Conservation (phyloP, 345 rosid genomes). For the rapeseed (Brassica napus) region DNA sequence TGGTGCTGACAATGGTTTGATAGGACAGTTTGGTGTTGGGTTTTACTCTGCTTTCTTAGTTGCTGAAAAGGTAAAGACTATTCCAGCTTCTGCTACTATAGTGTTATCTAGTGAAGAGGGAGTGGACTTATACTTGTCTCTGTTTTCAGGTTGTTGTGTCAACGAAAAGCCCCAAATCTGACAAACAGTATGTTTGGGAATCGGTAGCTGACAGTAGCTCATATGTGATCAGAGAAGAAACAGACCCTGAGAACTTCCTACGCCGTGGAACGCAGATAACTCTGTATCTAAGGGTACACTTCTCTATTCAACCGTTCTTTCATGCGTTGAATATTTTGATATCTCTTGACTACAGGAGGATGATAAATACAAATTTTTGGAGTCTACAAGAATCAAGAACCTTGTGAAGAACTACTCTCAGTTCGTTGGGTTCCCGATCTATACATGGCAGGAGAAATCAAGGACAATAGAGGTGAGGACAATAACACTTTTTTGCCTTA, state of each 20-base stretch:
- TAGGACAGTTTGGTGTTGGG: constrained; percentile 99
- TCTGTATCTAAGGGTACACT: constrained; percentile 76
- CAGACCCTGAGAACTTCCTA: constrained; percentile 72
- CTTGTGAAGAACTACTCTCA: constrained; percentile 97
- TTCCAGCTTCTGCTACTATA: neutral
- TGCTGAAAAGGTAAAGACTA: constrained; percentile 72
- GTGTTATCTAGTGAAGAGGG: neutral
- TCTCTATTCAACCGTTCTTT: neutral
- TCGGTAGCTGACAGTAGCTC: constrained; percentile 88
- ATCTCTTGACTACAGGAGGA: constrained; percentile 56
- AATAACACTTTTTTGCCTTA: too few relatives aligned
- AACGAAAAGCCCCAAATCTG: constrained; percentile 93
- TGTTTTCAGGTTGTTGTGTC: constrained; percentile 76
- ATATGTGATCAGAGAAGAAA: constrained; percentile 82
- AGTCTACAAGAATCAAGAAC: constrained; percentile 70
- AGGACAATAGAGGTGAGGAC: constrained; percentile 75
- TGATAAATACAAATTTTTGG: constrained; percentile 88
- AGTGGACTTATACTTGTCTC: neutral
- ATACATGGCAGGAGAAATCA: constrained; percentile 92
- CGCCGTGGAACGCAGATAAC: constrained; percentile 89
- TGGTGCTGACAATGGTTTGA: constrained; percentile 87
- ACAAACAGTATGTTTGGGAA: constrained; percentile 96
- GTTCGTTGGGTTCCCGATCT: constrained; percentile 96
- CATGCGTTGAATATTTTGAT: neutral
- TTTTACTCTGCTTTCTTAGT: constrained; percentile 98